Percentiles rank a stretch among this genome's conserved stretches.
These are phyloP conservation scores for Penicillium sp. DNA, from an alignment of 2,329 filamentous ascomycete genomes.

Conservation along the genomic window DNA sequence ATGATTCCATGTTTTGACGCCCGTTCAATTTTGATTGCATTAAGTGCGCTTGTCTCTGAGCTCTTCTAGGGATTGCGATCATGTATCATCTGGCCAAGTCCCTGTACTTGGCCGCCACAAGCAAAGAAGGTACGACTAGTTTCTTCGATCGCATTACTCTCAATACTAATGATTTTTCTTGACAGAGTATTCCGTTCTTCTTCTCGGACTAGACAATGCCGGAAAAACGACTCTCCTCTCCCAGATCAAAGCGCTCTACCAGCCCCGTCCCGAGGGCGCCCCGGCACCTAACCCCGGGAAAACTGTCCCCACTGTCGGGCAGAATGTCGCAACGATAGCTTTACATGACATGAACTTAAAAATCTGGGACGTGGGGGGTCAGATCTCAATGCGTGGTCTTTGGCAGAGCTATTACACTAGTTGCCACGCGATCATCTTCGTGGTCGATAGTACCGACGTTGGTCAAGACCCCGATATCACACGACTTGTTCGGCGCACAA, in stretches of 20 bases:
- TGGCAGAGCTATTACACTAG: constrained; percentile 96
- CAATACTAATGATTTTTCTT: neutral
- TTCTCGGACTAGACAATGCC: constrained; percentile 95
- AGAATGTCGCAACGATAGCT: constrained; percentile 90
- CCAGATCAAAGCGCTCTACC: constrained; percentile 87
- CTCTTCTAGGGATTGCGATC: constrained; percentile 25
- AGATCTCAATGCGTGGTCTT: constrained; percentile 80
- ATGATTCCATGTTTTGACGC: constrained; percentile 16
- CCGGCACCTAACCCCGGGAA: constrained; percentile 64
- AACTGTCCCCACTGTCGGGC: constrained; percentile 93
- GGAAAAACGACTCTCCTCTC: constrained; percentile 98
- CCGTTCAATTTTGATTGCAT: neutral
- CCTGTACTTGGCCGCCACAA: constrained; percentile 90
- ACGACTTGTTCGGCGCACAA: constrained; percentile 39
- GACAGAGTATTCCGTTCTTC: constrained; percentile 91
- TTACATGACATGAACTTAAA: constrained; percentile 95
- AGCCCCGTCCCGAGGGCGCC: constrained; percentile 41
- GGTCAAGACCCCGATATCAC: constrained; percentile 72
- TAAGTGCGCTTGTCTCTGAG: constrained; percentile 19
- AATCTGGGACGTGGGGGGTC: constrained; percentile 97
- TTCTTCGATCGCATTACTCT: neutral
- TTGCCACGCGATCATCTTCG: constrained; percentile 96
- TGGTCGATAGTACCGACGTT: constrained; percentile 92
- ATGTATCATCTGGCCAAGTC: constrained; percentile 98
- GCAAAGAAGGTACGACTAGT: constrained; percentile 75